Conservation (phyloP, 2,329 filamentous ascomycete genomes). For the Neofusicoccum sp. region DNA sequence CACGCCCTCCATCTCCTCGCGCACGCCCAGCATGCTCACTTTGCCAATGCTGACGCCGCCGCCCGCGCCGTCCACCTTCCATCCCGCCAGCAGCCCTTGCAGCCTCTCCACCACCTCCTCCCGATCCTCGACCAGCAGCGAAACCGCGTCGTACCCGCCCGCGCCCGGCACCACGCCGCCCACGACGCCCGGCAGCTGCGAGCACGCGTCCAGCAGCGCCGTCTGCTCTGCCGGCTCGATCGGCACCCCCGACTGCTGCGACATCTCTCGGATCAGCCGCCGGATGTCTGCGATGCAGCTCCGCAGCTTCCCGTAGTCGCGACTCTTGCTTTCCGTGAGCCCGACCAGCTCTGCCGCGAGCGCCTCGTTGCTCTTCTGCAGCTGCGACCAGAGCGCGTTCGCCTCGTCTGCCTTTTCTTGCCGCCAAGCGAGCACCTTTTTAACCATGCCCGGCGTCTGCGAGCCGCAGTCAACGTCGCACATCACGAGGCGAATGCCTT, state of each 20-base stretch:
- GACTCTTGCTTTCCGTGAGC: constrained; percentile 47
- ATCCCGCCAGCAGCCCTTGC: constrained; percentile 61
- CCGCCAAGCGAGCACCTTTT: constrained; percentile 82
- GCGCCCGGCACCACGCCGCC: constrained; percentile 93
- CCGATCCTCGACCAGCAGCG: constrained; percentile 74
- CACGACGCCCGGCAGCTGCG: constrained; percentile 71
- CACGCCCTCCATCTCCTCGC: constrained; percentile 70
- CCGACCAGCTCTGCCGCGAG: constrained; percentile 64
- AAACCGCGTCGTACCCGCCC: constrained; percentile 88
- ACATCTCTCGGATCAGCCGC: constrained; percentile 72
- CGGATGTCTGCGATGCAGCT: constrained; percentile 52
- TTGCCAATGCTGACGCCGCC: constrained; percentile 51
- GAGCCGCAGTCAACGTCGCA: constrained; percentile 95
- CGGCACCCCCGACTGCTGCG: constrained; percentile 69
- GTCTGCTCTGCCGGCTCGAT: constrained; percentile 90
- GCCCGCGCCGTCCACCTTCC: constrained; percentile 51
- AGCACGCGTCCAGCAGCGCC: constrained; percentile 73
- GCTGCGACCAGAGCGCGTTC: constrained; percentile 66
- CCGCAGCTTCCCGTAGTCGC: constrained; percentile 54
- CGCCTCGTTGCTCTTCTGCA: constrained; percentile 72
- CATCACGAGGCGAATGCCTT: constrained; percentile 77
- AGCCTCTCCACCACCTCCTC: constrained; percentile 61
- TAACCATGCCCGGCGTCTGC: constrained; percentile 94
- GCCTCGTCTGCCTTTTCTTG: constrained; percentile 63
- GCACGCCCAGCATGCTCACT: constrained; percentile 67